These are phyloP conservation scores for Carex sylvatica DNA, from an alignment of 202 grass and related monocot genomes.

Conservation along the genomic window DNA sequence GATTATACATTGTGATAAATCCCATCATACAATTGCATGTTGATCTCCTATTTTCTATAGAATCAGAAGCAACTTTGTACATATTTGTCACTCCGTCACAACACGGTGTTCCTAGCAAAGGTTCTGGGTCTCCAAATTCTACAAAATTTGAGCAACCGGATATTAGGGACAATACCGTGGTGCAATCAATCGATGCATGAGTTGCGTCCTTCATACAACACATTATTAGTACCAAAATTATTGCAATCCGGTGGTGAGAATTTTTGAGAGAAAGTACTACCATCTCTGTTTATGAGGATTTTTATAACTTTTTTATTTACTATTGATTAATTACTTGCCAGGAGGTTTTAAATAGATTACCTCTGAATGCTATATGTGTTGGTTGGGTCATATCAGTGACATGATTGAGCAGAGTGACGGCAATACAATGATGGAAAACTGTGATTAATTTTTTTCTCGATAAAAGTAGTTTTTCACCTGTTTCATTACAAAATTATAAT, in stretches of 20 bases:
- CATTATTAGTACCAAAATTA: neutral
- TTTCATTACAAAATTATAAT: too few species aligned
- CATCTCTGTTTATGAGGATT: neutral
- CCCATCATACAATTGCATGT: slow-evolving; percentile 54
- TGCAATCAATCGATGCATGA: slow-evolving; percentile 41
- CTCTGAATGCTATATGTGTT: neutral
- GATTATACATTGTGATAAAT: slow-evolving; percentile 39
- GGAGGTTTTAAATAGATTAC: neutral
- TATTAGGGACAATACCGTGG: slow-evolving; percentile 49
- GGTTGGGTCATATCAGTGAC: slow-evolving; percentile 21
- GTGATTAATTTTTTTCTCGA: too few species aligned
- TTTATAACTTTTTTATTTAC: neutral
- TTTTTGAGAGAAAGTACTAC: neutral
- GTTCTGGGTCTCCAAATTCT: slow-evolving; percentile 23
- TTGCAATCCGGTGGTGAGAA: neutral
- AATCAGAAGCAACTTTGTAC: slow-evolving; percentile 46
- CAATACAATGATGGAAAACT: neutral
- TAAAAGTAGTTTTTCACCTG: too few species aligned
- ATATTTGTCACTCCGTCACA: slow-evolving; percentile 46
- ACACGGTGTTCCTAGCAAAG: slow-evolving; percentile 43
- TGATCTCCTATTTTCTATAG: slow-evolving; percentile 50
- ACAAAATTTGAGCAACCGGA: slow-evolving; percentile 43
- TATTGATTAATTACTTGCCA: neutral
- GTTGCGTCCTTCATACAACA: neutral
- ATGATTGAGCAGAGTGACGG: neutral